Evolutionary conservation across 1,284 basidiomycete species (phyloP).

Genomic region (Spongiforma sp.): DNA sequence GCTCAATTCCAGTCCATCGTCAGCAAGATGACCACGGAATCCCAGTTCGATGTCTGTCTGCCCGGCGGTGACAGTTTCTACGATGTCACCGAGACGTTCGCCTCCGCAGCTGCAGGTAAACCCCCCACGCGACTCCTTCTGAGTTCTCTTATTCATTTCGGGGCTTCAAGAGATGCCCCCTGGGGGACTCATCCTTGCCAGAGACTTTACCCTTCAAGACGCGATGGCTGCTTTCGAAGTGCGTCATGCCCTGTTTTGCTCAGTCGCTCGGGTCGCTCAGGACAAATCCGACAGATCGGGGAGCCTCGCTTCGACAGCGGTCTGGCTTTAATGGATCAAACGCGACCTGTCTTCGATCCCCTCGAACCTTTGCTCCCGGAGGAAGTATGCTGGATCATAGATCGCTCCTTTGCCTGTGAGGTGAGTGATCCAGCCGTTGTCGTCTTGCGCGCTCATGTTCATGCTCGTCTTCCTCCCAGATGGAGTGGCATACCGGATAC

Average conservation of each 20-base stretch:
- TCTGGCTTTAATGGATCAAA: conserved; percentile 54
- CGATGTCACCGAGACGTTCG: conserved; percentile 65
- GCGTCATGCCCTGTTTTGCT: conserved; percentile 21
- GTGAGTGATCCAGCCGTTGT: conserved; percentile 47
- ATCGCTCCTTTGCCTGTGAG: conserved; percentile 81
- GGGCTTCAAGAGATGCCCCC: conserved; percentile 62
- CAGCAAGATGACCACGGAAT: too few species aligned
- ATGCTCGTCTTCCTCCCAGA: conserved; percentile 50
- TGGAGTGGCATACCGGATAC: conserved; percentile 87
- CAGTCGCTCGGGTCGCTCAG: background rate
- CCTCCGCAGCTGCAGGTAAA: conserved; percentile 60
- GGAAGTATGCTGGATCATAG: conserved; percentile 89
- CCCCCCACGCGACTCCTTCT: conserved; percentile 1
- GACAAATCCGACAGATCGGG: conserved; percentile 77
- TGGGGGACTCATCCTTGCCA: conserved; percentile 70
- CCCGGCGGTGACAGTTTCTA: conserved; percentile 62
- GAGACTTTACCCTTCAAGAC: conserved; percentile 77
- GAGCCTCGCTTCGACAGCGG: conserved; percentile 92
- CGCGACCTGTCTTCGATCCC: conserved; percentile 65
- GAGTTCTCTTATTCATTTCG: conserved; percentile 17
- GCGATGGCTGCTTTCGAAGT: conserved; percentile 92
- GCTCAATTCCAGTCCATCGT: background rate
- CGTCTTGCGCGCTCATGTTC: background rate
- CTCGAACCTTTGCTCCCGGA: conserved; percentile 64
- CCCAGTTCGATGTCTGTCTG: conserved; percentile 31